Percentiles rank a stretch among this genome's conserved stretches.
These are phyloP conservation scores for Musa acuminata DNA, from an alignment of 176 grass and related monocot species.

Conservation along the genomic window DNA sequence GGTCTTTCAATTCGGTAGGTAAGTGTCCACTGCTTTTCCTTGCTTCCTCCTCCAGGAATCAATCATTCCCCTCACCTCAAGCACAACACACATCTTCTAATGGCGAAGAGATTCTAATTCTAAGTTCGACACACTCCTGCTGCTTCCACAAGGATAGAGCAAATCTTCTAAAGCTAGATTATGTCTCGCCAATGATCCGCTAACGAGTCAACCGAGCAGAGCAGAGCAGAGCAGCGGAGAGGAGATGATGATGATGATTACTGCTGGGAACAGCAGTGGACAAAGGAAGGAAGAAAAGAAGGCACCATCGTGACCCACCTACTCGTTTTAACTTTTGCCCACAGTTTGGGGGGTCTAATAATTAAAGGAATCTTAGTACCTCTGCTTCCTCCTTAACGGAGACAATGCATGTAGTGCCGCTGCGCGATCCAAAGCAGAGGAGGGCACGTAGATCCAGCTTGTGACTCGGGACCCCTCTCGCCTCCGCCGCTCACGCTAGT, in stretches of 20 bases:
- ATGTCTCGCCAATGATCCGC: not conserved
- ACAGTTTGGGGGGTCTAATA: not conserved
- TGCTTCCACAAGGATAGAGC: not conserved
- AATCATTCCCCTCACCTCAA: too few species aligned
- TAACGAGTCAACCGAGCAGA: not conserved
- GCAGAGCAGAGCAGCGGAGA: too few species aligned
- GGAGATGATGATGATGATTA: too few species aligned
- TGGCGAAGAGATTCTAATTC: too few species aligned
- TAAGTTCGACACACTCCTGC: too few species aligned
- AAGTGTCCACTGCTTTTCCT: too few species aligned
- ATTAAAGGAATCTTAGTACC: slow-evolving; percentile 11
- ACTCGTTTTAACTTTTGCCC: slow-evolving; percentile 1
- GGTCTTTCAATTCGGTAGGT: too few species aligned
- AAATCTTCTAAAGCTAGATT: not conserved
- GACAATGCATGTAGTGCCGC: not conserved
- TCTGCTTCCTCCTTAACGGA: slow-evolving; percentile 10
- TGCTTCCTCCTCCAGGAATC: too few species aligned
- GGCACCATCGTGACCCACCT: not conserved
- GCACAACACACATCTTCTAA: too few species aligned
- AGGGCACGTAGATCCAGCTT: too few species aligned
- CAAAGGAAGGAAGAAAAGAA: too few species aligned
- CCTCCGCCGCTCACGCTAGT: not conserved
- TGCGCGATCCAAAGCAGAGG: not conserved
- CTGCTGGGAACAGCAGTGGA: too few species aligned
- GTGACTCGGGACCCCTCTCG: not conserved